Evolutionary conservation across 2,329 filamentous ascomycete species (phyloP), one percentile per base, ranked within the genome.

Genomic region (Teratosphaeria destructans): DNA sequence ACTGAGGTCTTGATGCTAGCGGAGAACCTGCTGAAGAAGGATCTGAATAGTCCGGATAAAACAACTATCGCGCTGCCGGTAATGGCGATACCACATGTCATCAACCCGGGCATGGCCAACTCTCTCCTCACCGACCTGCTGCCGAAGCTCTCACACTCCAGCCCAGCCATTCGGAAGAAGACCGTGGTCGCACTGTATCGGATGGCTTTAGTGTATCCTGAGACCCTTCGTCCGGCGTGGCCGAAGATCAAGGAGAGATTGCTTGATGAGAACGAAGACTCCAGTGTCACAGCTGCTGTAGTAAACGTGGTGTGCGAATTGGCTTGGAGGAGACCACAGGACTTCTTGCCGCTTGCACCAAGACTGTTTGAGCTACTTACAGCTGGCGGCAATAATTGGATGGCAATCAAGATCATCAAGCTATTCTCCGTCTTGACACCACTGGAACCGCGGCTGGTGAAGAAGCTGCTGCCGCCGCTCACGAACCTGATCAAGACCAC

Each of bases 331-430:
- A 82, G 94, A 66, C 94, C 94, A 3, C 87, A 93, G 66, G 94
- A 99, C 74, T 97, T 97, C 67, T 79, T 99, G 34, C 90, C 94
- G 14, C 79, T 99, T 34, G 94, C 94, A 0, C 94, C 94, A 8
- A 82, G 94, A 60, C 76, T 99, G 29, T 99, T 97, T 68, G 92
- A 96, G 71, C 81, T 99, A 19, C 78, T 99, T 29, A 92, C 96
- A 12, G 88, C 95, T 62, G 87, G 91, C 59, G 88, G 88, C 43
- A 97, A 99, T 75, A 99, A 99, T 74, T 99, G 94, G 94, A 97
- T 99, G 93, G 92, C 92, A 61, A 99, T 99, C 72, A 99, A 99
- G 73, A 84, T 99, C 63, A 97, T 99, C 73, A 99, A 99, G 76
- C 82, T 99, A 63, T 99, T 99, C 80, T 93, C 94, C 52, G 95